Evolutionary conservation across 495 filamentous ascomycete genomes (phyloP).

Genomic region (Chaetomium cochliodes): DNA sequence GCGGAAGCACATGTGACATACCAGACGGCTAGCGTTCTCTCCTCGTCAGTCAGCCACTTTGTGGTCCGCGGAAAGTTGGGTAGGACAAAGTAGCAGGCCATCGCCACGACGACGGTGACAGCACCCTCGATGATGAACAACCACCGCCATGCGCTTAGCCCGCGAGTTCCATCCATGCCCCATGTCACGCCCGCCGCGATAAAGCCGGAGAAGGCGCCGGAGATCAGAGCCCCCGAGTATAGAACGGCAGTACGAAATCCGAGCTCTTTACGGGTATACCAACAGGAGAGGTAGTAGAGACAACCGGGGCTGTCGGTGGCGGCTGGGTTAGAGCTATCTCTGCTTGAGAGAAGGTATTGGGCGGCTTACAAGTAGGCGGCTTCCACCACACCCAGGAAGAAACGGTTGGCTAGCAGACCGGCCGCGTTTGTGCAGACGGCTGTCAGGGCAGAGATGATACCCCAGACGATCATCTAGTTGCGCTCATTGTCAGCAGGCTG

Average conservation of each 20-base stretch:
- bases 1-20: not conserved
- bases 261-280: conserved; percentile 60
- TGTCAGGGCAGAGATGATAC: conserved; percentile 65
- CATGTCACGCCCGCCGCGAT: conserved; percentile 58
- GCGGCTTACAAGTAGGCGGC: conserved; percentile 49
- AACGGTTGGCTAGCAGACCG: conserved; percentile 64
- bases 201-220: conserved; percentile 63
- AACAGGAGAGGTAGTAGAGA: conserved; percentile 57
- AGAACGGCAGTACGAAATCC: conserved; percentile 58
- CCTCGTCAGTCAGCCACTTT: conserved; percentile 66
- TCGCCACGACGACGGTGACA: conserved; percentile 48
- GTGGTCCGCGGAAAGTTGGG: conserved; percentile 83
- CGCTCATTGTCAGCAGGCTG: not conserved
- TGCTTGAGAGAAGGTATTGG: not conserved
- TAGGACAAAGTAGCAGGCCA: conserved; percentile 58
- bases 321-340: not conserved
- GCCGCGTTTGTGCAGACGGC: conserved; percentile 60
- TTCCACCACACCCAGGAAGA: conserved; percentile 67
- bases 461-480: conserved; percentile 64
- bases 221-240: conserved; percentile 61
- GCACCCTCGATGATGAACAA: conserved; percentile 78
- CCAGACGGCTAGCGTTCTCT: conserved; percentile 43
- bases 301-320: conserved; percentile 39
- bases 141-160: conserved; percentile 58
- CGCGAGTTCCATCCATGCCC: conserved; percentile 49